phyloP scores from a whole-genome alignment of 1,139 yeast species.

The Yamadazyma sp. region DNA sequence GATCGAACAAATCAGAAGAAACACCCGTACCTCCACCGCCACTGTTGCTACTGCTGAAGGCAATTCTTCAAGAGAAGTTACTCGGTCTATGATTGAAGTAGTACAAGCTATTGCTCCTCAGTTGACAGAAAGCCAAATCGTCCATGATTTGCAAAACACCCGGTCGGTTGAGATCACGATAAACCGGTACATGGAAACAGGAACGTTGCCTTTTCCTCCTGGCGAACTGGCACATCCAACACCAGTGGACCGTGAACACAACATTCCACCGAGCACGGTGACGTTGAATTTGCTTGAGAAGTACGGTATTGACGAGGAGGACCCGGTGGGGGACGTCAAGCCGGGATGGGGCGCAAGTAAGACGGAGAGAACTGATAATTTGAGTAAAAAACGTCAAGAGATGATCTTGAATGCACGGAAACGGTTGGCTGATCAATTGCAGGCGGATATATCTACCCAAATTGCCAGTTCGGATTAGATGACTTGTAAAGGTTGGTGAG shows the following conservation, averaged over 20 bases:
- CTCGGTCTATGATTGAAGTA: conserved; percentile 78
- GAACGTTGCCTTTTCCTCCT: conserved; percentile 70
- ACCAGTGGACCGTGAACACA: conserved; percentile 4
- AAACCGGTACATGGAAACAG: conserved; percentile 63
- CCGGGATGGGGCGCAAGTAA: conserved; percentile 19
- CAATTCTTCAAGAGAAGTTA: conserved; percentile 49
- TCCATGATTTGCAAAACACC: conserved; percentile 59
- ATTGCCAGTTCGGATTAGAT: too few relatives aligned
- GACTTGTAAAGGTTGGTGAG: too few relatives aligned
- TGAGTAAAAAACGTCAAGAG: conserved; percentile 36
- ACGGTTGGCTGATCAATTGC: conserved; percentile 38
- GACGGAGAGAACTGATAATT: conserved; percentile 19
- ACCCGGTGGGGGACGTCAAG: conserved; percentile 6
- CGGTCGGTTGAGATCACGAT: conserved; percentile 83
- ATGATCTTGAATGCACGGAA: conserved; percentile 47
- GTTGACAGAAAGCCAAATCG: conserved; percentile 68
- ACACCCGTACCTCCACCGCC: conserved; percentile 9
- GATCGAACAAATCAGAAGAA: conserved; percentile 16
- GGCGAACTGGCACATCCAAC: conserved; percentile 20
- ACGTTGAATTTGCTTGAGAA: conserved; percentile 38
- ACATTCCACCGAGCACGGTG: conserved; percentile 15
- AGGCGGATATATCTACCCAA: conserved; percentile 19
- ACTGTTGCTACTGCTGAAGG: background rate
- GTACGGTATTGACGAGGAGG: conserved; percentile 25
- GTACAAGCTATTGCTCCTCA: conserved; percentile 84